Evolutionary conservation across 2,329 filamentous ascomycete genomes (phyloP).

Genomic region (Amauroascus verrucosus): DNA sequence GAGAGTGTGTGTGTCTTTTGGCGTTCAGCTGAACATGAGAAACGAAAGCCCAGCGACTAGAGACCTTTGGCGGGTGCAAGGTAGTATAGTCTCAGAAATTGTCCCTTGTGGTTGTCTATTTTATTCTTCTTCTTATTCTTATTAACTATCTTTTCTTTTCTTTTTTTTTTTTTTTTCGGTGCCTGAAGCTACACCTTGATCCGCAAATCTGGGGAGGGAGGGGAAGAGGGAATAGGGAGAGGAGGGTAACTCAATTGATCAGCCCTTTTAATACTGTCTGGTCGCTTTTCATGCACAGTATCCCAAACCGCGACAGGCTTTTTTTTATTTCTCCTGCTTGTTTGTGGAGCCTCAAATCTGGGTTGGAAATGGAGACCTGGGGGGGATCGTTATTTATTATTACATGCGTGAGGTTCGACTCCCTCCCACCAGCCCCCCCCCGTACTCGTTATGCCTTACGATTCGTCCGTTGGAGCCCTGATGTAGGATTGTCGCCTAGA

Average conservation of each 20-base stretch:
- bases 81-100: no score
- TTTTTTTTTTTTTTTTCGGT: no score
- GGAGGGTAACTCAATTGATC: conserved; percentile 1
- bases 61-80: no score
- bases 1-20: no score
- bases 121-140: no score
- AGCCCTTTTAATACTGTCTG: conserved; percentile 5
- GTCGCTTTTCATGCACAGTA: conserved; percentile 9
- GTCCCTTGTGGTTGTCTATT: no score
- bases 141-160: no score
- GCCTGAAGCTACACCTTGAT: neutral
- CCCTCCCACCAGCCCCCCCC: no score
- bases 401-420: conserved; percentile 4
- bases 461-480: conserved; percentile 1
- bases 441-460: conserved; percentile 10
- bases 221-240: no score
- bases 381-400: conserved; percentile 8
- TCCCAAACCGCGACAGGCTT: conserved; percentile 7
- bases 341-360: conserved; percentile 2
- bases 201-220: no score
- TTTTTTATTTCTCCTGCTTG: neutral
- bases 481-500: conserved; percentile 12
- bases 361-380: neutral
- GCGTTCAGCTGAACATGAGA: no score
- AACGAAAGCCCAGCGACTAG: no score